Evolutionary conservation across 2,329 filamentous ascomycete genomes (phyloP).

Genomic region (Sporothrix brunneoviolacea): DNA sequence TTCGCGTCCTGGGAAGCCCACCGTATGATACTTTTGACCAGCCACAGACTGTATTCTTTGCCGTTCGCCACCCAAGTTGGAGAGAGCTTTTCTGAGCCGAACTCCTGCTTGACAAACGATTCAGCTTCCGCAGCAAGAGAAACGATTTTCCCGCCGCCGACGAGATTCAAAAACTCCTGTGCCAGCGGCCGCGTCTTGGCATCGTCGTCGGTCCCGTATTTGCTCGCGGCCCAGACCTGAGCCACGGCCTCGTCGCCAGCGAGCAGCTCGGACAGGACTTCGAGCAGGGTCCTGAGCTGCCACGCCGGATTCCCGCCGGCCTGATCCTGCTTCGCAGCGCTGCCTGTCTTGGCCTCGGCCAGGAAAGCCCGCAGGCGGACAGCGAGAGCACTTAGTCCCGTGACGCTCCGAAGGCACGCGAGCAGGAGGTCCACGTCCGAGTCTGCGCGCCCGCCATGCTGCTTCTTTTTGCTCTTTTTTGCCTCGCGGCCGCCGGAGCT

Average conservation of each 20-base stretch:
- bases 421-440: conserved; percentile 47
- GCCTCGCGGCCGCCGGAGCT: conserved; percentile 20
- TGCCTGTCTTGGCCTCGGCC: conserved; percentile 40
- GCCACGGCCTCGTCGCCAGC: conserved; percentile 30
- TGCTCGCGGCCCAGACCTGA: conserved; percentile 32
- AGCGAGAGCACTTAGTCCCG: conserved; percentile 71
- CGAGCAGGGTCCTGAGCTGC: conserved; percentile 38
- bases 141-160: conserved; percentile 44
- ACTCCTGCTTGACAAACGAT: conserved; percentile 35
- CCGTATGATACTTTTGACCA: conserved; percentile 55
- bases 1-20: conserved; percentile 33
- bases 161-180: conserved; percentile 38
- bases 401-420: conserved; percentile 61
- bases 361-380: conserved; percentile 60
- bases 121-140: conserved; percentile 51
- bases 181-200: conserved; percentile 29
- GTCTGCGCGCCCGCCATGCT: conserved; percentile 25
- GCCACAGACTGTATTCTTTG: conserved; percentile 60
- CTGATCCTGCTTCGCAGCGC: background rate
- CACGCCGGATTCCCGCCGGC: conserved; percentile 31
- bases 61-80: conserved; percentile 58
- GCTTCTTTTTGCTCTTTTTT: conserved; percentile 10
- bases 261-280: conserved; percentile 38
- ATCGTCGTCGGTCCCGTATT: conserved; percentile 12
- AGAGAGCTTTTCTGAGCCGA: background rate